phyloP scores from a whole-genome alignment of 768 basidiomycete species.

The Tricholoma bakamatsutake region DNA sequence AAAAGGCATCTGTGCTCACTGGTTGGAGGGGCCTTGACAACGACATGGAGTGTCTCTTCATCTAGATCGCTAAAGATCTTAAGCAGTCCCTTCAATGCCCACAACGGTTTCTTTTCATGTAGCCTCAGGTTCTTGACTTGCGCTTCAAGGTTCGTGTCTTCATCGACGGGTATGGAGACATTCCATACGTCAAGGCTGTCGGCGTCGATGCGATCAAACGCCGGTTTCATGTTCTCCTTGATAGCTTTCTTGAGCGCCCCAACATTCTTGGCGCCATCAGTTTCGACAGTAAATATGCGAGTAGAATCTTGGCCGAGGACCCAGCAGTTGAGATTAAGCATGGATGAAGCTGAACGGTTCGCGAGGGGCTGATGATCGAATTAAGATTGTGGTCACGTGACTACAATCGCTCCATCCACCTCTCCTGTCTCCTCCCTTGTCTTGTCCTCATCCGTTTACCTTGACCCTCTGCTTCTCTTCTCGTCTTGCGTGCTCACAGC shows the following conservation, averaged over 20 bases:
- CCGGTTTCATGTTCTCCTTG: not conserved
- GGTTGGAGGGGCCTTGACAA: too few relatives aligned
- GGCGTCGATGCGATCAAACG: not conserved
- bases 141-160: too few relatives aligned
- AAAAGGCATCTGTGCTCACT: too few relatives aligned
- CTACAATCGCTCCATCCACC: not conserved
- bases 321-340: not conserved
- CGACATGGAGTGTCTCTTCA: too few relatives aligned
- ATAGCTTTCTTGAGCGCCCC: not conserved
- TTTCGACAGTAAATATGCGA: not conserved
- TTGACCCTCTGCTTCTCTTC: not conserved
- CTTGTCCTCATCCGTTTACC: not conserved
- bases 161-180: too few relatives aligned
- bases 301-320: not conserved
- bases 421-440: not conserved
- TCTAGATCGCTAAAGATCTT: too few relatives aligned
- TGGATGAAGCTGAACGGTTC: not conserved
- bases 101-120: too few relatives aligned
- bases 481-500: not conserved
- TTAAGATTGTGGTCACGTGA: not conserved
- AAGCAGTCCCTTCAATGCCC: too few relatives aligned
- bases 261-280: not conserved
- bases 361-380: not conserved
- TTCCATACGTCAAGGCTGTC: too few relatives aligned
- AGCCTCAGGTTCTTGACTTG: not conserved